Evolutionary conservation across 805 yeast genomes (phyloP).

Genomic region (Teunomyces kruisii): DNA sequence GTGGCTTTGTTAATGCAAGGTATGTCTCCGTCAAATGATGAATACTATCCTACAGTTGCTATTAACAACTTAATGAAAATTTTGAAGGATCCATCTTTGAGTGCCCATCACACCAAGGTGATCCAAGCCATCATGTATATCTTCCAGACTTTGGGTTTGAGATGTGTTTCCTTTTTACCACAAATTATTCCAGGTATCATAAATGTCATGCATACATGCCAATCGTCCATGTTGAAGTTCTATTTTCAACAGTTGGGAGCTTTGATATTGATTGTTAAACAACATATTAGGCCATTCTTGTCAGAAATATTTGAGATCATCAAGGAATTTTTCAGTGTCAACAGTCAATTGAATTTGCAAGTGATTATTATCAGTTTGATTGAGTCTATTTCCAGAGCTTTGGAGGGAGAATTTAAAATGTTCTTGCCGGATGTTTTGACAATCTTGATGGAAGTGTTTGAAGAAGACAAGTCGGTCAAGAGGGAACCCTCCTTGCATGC

Average conservation of each 20-base stretch:
- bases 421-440: constrained; percentile 78
- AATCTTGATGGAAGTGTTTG: constrained; percentile 71
- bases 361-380: constrained; percentile 76
- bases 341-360: constrained; percentile 57
- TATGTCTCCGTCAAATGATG: constrained; percentile 88
- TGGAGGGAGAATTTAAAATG: constrained; percentile 90
- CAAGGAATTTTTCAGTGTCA: constrained; percentile 62
- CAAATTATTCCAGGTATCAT: constrained; percentile 87
- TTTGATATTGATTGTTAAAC: constrained; percentile 77
- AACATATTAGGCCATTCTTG: constrained; percentile 83
- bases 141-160: constrained; percentile 81
- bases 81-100: constrained; percentile 78
- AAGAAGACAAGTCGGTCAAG: constrained; percentile 63
- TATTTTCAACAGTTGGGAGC: constrained; percentile 87
- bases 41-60: constrained; percentile 93
- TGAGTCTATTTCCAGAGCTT: constrained; percentile 79
- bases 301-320: constrained; percentile 72
- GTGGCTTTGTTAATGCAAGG: constrained; percentile 90
- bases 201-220: constrained; percentile 78
- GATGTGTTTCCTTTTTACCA: constrained; percentile 86
- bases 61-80: constrained; percentile 81
- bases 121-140: constrained; percentile 93
- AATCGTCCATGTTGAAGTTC: constrained; percentile 76
- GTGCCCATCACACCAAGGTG: constrained; percentile 84
- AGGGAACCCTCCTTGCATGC: constrained; percentile 68